Evolutionary conservation across 2,329 filamentous ascomycete species (phyloP), one percentile per base, ranked within the genome.

Genomic region (Sclerotiophoma versabilis): DNA sequence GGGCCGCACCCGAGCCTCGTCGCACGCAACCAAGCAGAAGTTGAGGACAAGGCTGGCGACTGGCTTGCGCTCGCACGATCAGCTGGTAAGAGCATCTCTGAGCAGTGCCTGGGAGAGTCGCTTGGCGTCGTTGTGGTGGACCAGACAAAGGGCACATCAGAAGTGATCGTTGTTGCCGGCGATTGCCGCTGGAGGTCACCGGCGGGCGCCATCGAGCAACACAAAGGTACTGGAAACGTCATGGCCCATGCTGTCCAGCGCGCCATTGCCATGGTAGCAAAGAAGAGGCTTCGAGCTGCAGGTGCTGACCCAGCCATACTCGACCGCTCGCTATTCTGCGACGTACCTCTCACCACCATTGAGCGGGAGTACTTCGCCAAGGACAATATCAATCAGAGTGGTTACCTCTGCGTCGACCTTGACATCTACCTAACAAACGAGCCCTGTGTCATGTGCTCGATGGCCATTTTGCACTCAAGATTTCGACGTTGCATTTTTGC

Each of bases 341-440:
- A 90, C 69, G 77, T 79, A 25, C 88, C 91, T 9, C 77, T 93
- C 27, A 84, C 89, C n/a, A 78, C 82, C 2, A 78, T 90, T 50
- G 89, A 95, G 71, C 76, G 80, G 58, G 72, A 77, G 49, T 84
- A 88, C 58, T 90, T 87, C 67, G 79, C 81, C 42, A 78, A 63
- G 29, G 67, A 84, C 65, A 86, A 87, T 65, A 89, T 88, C 68
- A 84, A 81, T 60, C 83, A 85, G 26, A 90, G 92, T 63, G 93
- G 93, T 47, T 99, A 99, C 73, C 86, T 99, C 17, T 98, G 93
- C 77, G 92, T 96, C 63, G 91, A 92, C 49, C 83, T 99, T 25
- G 93, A 98, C 75, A 84, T 99, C 51, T 98, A 97, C 77, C 82
- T 96, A 57, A 96, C 93, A 2, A 93, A 98, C 70, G 95, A 99